Evolutionary conservation across 1,139 yeast species (phyloP).

Genomic region (Trichomonascaceae sp.): DNA sequence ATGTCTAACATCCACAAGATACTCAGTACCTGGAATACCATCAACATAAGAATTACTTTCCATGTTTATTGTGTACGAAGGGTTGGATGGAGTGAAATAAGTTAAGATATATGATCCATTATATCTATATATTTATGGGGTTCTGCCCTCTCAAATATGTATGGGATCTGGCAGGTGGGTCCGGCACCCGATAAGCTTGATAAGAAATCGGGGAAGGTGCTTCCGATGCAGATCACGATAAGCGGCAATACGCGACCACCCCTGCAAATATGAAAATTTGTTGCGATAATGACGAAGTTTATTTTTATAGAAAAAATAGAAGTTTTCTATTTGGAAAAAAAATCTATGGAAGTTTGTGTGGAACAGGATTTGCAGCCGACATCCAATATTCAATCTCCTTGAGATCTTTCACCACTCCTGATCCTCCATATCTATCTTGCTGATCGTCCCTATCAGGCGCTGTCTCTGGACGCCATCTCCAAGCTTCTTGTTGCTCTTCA

Average conservation of each 20-base stretch:
- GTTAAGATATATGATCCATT: neutral
- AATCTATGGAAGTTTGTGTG: neutral
- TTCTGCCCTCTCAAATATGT: neutral
- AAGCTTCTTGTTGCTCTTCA: slow-evolving; percentile 12
- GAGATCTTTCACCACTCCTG: slow-evolving; percentile 18
- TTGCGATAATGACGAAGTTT: neutral
- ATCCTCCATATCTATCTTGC: slow-evolving; percentile 21
- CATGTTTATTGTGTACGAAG: neutral
- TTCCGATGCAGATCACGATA: neutral
- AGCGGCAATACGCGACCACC: neutral
- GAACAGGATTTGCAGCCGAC: neutral
- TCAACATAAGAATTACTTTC: slow-evolving; percentile 18
- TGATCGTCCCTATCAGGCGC: slow-evolving; percentile 14
- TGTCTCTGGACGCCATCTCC: slow-evolving; percentile 25
- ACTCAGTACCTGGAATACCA: slow-evolving; percentile 45
- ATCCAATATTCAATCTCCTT: slow-evolving; percentile 19
- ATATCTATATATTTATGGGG: neutral
- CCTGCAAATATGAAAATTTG: neutral
- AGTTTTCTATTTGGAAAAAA: neutral
- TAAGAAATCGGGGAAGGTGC: neutral
- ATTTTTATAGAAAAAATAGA: neutral
- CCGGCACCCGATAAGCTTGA: neutral
- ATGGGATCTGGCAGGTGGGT: neutral
- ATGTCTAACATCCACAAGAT: slow-evolving; percentile 45
- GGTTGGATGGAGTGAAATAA: neutral